A percentile compares a stretch with the other conserved stretches of the same genome.
Evolutionary conservation across 441 rosid genomes (phyloP).

Genomic region (Macaranga tanarius): DNA sequence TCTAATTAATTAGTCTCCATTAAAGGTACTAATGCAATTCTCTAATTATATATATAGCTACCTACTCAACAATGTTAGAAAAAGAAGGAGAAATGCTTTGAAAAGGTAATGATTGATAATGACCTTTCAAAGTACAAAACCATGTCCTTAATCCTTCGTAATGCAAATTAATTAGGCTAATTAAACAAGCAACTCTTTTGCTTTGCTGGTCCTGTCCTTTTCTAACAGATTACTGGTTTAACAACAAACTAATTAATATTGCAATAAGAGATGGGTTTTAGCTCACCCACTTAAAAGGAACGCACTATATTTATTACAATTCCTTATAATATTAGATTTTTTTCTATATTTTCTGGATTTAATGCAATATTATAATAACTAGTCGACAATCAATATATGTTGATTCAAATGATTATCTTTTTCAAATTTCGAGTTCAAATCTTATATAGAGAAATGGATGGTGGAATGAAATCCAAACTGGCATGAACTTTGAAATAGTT

Average conservation of each 20-base stretch:
- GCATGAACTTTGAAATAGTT: too few species aligned
- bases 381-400: too few species aligned
- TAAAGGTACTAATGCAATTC: too few species aligned
- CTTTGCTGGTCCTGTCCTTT: slow-evolving; percentile 4
- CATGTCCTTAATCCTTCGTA: slow-evolving; percentile 1
- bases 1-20: too few species aligned
- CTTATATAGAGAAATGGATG: too few species aligned
- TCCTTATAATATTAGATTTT: neutral
- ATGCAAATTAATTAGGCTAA: neutral
- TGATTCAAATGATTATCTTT: too few species aligned
- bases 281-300: neutral
- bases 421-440: too few species aligned
- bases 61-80: neutral
- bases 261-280: neutral
- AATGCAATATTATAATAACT: too few species aligned
- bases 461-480: too few species aligned
- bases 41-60: neutral
- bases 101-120: neutral
- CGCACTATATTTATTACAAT: neutral
- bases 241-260: neutral
- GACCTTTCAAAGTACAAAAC: slow-evolving; percentile 12
- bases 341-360: too few species aligned
- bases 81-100: neutral
- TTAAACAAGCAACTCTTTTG: neutral
- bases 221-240: slow-evolving; percentile 1